Evolutionary conservation across 2,329 filamentous ascomycete species (phyloP).

Genomic region (Geosmithia putterillii): DNA sequence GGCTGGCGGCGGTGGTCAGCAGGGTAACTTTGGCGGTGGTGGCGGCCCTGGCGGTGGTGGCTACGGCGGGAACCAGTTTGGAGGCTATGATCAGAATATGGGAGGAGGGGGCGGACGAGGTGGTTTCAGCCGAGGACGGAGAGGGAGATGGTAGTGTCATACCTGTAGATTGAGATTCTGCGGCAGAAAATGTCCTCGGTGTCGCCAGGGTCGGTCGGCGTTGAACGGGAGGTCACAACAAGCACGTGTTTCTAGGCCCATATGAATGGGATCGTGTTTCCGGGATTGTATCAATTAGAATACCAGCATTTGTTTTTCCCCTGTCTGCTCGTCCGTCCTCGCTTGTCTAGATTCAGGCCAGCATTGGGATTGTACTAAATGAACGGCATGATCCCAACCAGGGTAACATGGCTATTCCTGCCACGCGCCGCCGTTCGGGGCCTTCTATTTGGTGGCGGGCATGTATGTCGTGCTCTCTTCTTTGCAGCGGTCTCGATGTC

Average conservation of each 20-base stretch:
- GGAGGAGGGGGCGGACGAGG: slow-evolving; percentile 19
- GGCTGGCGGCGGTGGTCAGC: slow-evolving; percentile 13
- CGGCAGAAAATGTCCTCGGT: no score
- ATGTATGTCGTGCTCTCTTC: no score
- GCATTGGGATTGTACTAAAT: no score
- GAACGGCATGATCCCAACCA: no score
- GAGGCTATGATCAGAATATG: slow-evolving; percentile 36
- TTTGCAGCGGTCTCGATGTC: no score
- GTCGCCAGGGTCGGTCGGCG: background rate
- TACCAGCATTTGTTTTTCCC: background rate
- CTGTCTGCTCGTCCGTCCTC: no score
- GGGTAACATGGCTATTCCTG: no score
- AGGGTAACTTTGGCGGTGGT: slow-evolving; percentile 33
- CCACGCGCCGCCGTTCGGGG: no score
- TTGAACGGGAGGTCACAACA: background rate
- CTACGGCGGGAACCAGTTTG: slow-evolving; percentile 40
- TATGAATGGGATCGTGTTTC: background rate
- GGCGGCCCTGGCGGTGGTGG: slow-evolving; percentile 39
- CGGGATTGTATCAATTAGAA: background rate
- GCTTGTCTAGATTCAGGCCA: no score
- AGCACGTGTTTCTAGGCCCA: background rate
- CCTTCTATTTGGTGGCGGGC: no score
- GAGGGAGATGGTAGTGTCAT: slow-evolving; percentile 12
- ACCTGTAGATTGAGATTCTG: no score
- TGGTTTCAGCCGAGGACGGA: slow-evolving; percentile 14